A percentile compares a stretch with the other conserved stretches of the same genome.
Conservation (phyloP, 1,139 yeast species). For the Yamadazyma friedrichii region DNA sequence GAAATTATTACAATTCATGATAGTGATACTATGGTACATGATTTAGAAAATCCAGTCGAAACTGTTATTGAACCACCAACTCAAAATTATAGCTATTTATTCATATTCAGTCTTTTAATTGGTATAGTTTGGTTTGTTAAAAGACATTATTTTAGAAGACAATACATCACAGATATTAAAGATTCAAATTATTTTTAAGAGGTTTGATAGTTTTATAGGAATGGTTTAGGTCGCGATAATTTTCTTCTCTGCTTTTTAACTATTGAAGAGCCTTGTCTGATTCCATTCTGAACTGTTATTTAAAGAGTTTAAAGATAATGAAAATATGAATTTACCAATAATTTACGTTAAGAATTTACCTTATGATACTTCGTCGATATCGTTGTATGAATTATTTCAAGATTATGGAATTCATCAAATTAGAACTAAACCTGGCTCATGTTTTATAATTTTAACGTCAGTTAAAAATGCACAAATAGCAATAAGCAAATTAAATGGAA, state of each 20-base stretch:
- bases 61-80: slow-evolving; percentile 13
- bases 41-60: slow-evolving; percentile 11
- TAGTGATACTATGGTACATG: slow-evolving; percentile 9
- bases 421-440: slow-evolving; percentile 46
- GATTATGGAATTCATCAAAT: slow-evolving; percentile 59
- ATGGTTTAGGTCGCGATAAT: slow-evolving; percentile 1
- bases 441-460: slow-evolving; percentile 55
- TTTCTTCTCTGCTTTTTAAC: background rate
- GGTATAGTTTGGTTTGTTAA: slow-evolving; percentile 16
- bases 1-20: slow-evolving; percentile 14
- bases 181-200: slow-evolving; percentile 22
- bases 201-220: slow-evolving; percentile 1
- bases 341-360: slow-evolving; percentile 61
- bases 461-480: slow-evolving; percentile 39
- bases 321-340: slow-evolving; percentile 38
- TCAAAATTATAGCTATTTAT: slow-evolving; percentile 16
- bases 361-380: slow-evolving; percentile 45
- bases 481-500: slow-evolving; percentile 55
- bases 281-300: too few species aligned
- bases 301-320: too few species aligned
- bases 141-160: slow-evolving; percentile 21
- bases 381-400: slow-evolving; percentile 54
- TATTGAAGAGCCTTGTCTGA: too few species aligned
- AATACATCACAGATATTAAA: slow-evolving; percentile 28
- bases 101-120: slow-evolving; percentile 18